Evolutionary conservation across 2,329 filamentous ascomycete species (phyloP).

Genomic region (Pseudogymnoascus sp.): DNA sequence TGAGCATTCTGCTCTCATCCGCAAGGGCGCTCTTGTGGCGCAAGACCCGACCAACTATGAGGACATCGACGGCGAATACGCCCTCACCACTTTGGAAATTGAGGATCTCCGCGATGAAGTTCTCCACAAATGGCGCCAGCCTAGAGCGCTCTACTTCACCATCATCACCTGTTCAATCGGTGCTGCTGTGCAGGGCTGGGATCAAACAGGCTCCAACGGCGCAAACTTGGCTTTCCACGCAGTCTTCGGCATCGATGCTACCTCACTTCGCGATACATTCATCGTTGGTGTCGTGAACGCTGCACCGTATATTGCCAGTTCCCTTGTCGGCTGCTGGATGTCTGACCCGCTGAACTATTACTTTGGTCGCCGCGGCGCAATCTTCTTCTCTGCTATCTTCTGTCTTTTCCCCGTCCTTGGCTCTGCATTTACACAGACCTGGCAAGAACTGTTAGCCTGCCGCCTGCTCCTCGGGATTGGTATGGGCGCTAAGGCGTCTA

Average conservation of each 20-base stretch:
- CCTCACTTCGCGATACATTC: slow-evolving; percentile 31
- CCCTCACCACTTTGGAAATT: slow-evolving; percentile 50
- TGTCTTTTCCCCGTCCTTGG: slow-evolving; percentile 62
- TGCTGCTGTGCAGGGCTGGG: slow-evolving; percentile 46
- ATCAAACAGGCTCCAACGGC: slow-evolving; percentile 46
- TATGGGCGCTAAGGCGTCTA: slow-evolving; percentile 63
- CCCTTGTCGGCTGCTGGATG: slow-evolving; percentile 52
- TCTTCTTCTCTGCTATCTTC: slow-evolving; percentile 66
- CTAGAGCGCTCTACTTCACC: slow-evolving; percentile 53
- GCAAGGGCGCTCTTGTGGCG: slow-evolving; percentile 62
- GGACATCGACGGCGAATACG: slow-evolving; percentile 43
- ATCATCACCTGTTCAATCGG: slow-evolving; percentile 60
- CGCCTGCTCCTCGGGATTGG: slow-evolving; percentile 68
- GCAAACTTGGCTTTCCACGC: slow-evolving; percentile 33
- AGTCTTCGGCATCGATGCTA: slow-evolving; percentile 41
- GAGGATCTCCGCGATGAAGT: slow-evolving; percentile 49
- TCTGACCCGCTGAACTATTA: slow-evolving; percentile 55
- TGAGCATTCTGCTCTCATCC: slow-evolving; percentile 48
- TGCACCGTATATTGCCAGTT: slow-evolving; percentile 42
- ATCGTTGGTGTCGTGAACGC: slow-evolving; percentile 61
- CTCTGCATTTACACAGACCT: slow-evolving; percentile 61
- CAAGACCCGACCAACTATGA: slow-evolving; percentile 57
- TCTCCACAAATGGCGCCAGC: slow-evolving; percentile 57
- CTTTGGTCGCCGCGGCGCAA: slow-evolving; percentile 57
- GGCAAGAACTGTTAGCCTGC: slow-evolving; percentile 61